Evolutionary conservation across 148 eudicot species (phyloP).

Genomic region (Fagopyrum tataricum): DNA sequence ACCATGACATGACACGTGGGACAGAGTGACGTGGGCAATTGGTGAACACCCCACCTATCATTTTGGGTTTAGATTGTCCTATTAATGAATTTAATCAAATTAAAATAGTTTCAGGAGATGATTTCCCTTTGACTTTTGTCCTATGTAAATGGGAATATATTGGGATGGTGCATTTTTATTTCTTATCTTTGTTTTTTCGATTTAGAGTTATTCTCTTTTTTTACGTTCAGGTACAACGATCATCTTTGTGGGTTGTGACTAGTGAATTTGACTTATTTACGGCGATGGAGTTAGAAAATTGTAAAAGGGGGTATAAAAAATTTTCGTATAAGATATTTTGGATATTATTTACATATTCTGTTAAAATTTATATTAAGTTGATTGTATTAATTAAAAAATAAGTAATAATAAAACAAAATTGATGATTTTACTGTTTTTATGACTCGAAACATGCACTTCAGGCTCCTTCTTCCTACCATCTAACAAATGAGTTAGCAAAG

Average conservation of each 20-base stretch:
- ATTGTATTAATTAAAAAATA: no score
- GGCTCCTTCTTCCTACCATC: no score
- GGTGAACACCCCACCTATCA: slow-evolving; percentile 8
- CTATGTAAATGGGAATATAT: slow-evolving; percentile 1
- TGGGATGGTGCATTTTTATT: slow-evolving; percentile 5
- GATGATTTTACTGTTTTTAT: no score
- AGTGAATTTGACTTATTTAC: no score
- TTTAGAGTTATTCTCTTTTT: not conserved
- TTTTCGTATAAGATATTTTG: no score
- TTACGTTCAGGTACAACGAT: not conserved
- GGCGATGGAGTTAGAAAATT: no score
- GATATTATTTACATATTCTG: no score
- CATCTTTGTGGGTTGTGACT: not conserved
- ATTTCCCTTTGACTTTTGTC: slow-evolving; percentile 9
- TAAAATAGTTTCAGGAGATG: not conserved
- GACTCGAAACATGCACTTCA: no score
- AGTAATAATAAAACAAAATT: no score
- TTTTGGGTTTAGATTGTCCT: slow-evolving; percentile 10
- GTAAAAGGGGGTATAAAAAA: no score
- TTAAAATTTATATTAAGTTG: no score
- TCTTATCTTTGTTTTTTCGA: not conserved
- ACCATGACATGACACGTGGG: not conserved
- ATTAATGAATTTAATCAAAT: not conserved
- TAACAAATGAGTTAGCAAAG: no score
- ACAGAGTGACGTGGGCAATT: slow-evolving; percentile 1